A percentile compares a stretch with the other conserved stretches of the same genome.
These are phyloP conservation scores for Candida dajiaensis DNA, from an alignment of 805 yeast genomes.

Conservation along the genomic window DNA sequence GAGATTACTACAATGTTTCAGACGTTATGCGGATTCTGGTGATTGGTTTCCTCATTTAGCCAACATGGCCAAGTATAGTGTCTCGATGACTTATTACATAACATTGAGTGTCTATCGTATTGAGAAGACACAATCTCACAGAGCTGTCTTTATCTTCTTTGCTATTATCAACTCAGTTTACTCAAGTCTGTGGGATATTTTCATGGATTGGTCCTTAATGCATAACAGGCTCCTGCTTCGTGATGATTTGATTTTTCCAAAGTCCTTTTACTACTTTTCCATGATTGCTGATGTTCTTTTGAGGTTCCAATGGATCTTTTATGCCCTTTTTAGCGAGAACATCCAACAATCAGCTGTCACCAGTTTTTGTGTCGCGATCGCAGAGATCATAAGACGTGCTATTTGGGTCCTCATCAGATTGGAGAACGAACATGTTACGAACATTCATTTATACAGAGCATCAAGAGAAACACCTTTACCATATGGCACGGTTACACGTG, in stretches of 20 bases:
- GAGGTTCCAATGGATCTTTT: conserved; percentile 90
- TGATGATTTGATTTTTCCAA: conserved; percentile 63
- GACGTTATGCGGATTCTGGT: conserved; percentile 90
- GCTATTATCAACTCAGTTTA: conserved; percentile 69
- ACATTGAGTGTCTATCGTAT: conserved; percentile 77
- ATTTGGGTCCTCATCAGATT: conserved; percentile 90
- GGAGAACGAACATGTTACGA: conserved; percentile 94
- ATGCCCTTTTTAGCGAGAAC: conserved; percentile 68
- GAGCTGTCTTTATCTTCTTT: conserved; percentile 62
- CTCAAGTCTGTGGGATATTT: conserved; percentile 78
- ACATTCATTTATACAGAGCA: conserved; percentile 79
- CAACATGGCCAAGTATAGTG: conserved; percentile 71
- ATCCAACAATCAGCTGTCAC: conserved; percentile 86
- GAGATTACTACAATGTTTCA: conserved; percentile 84
- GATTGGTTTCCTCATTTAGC: conserved; percentile 96
- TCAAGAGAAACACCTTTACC: conserved; percentile 86
- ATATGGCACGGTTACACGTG: conserved; percentile 41
- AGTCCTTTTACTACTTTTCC: conserved; percentile 62
- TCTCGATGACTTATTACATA: conserved; percentile 63
- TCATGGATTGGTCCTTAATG: conserved; percentile 93
- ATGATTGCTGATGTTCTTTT: conserved; percentile 67
- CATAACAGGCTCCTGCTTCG: conserved; percentile 63
- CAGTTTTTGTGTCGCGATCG: conserved; percentile 75
- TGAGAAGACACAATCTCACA: conserved; percentile 28
- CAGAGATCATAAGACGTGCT: conserved; percentile 78